Base-by-base conservation (phyloP, 2,329 filamentous ascomycete species). In the Fusarium mexicanum region DNA sequence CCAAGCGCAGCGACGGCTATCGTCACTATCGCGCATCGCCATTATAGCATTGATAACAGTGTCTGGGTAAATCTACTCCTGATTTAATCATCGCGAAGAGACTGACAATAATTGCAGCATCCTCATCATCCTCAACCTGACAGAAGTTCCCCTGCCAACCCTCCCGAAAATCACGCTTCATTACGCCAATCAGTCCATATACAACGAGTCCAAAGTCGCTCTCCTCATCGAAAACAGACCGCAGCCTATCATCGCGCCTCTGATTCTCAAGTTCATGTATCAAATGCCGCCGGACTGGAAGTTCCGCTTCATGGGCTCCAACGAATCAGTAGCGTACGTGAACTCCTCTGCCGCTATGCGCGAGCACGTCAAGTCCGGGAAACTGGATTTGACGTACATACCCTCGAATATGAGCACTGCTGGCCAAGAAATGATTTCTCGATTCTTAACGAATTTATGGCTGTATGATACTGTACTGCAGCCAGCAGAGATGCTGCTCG, bases 11-110 rank as follows among this genome's bases (percentile, higher is more conserved):
- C 48, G 48, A 16, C 48, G 8, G 12, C 3, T 51, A 10, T 51
- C 48, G 22, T 51, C n/a, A 24, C 17, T 24, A 4, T 51, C 48
- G 2, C 48, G 48, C 8, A 51, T 51, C 11, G n/a, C 48, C 1
- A 35, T 51, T 3, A 4, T 51, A 3, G n/a, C 7, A 1, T 1
- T 51, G 2, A 24, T 51, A 0, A 11, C 3, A 9, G 12, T 51
- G 0, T 51, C 22, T 2, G n/a, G 48, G 48, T 51, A 37, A 35
- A 3, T 14, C 0, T 8, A 3, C 8, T 10, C 22, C 47, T 50
- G 1, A 0, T 24, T 8, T 1, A 6, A 1, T 20, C 3, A 8
- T 1, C 2, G n/a, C 31, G 5, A 18, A 14, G 12, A 26, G 8
- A 8, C 48, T 51, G 8, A 35, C 31, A 0, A 17, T 2, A 1